Evolutionary conservation across 208 protist genomes (phyloP).

Genomic region (Angomonas desouzai): DNA sequence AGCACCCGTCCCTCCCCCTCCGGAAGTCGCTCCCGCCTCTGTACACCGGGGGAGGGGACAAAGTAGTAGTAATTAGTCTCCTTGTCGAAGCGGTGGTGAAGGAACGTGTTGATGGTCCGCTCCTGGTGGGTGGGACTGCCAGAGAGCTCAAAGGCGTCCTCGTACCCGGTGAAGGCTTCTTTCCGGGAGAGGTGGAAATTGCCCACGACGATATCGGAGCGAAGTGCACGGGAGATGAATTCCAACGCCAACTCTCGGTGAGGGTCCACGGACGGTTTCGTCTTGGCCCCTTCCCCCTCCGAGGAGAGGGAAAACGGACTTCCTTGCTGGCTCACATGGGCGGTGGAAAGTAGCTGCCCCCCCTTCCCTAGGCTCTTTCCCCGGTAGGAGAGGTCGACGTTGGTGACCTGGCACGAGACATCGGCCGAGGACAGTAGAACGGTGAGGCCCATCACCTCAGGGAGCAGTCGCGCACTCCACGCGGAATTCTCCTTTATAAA

Average conservation of each 20-base stretch:
- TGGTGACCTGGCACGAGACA: conserved; percentile 24
- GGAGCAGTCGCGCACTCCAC: conserved; percentile 46
- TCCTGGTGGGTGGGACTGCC: conserved; percentile 60
- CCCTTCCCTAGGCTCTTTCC: conserved; percentile 65
- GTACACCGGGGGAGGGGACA: conserved; percentile 22
- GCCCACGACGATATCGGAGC: conserved; percentile 62
- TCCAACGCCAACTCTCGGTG: conserved; percentile 57
- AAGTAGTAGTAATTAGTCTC: conserved; percentile 80
- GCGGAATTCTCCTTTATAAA: conserved; percentile 38
- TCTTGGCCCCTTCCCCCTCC: conserved; percentile 4
- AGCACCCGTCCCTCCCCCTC: background rate
- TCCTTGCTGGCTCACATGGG: conserved; percentile 54
- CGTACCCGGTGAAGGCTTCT: conserved; percentile 47
- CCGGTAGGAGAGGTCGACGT: conserved; percentile 74
- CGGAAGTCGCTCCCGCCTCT: background rate
- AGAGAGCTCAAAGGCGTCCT: conserved; percentile 63
- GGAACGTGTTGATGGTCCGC: conserved; percentile 73
- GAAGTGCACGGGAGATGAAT: conserved; percentile 46
- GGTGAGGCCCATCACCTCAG: conserved; percentile 38
- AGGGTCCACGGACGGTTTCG: conserved; percentile 32
- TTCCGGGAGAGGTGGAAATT: conserved; percentile 50
- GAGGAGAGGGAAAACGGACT: conserved; percentile 43
- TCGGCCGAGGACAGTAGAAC: conserved; percentile 31
- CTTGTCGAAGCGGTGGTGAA: conserved; percentile 28
- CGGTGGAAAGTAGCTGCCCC: conserved; percentile 26